These are phyloP conservation scores for Basipetospora chlamydospora DNA, from an alignment of 2,329 filamentous ascomycete genomes.

Conservation along the genomic window DNA sequence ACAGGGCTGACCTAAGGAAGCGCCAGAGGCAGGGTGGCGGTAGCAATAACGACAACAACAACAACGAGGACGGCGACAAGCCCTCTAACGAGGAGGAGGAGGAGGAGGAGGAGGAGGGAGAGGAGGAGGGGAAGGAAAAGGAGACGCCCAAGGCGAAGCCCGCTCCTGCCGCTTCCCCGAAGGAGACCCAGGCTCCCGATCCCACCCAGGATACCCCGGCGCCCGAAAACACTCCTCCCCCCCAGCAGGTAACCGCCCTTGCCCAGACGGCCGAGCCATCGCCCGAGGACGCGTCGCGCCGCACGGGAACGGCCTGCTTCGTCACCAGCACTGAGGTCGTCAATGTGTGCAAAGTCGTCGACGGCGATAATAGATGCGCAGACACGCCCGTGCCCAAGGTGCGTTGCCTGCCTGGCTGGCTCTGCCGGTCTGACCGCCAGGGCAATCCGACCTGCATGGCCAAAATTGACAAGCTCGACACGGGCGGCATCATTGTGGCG, in stretches of 20 bases:
- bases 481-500: constrained; percentile 31
- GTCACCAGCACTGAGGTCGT: constrained; percentile 17
- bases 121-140: background rate
- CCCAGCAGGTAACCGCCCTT: constrained; percentile 7
- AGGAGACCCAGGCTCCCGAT: constrained; percentile 2
- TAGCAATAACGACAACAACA: background rate
- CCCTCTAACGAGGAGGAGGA: background rate
- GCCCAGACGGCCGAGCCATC: constrained; percentile 3
- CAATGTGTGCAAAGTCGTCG: constrained; percentile 17
- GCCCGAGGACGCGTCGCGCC: constrained; percentile 7
- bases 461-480: constrained; percentile 22
- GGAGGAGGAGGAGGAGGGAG: background rate
- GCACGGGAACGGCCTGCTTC: constrained; percentile 19
- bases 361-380: constrained; percentile 24
- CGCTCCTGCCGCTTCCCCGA: background rate
- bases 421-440: constrained; percentile 27
- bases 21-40: constrained; percentile 6
- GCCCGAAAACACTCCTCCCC: background rate
- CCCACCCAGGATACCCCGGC: background rate
- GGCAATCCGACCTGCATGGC: constrained; percentile 29
- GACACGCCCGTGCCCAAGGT: constrained; percentile 18
- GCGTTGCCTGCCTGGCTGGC: constrained; percentile 26
- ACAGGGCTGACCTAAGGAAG: constrained; percentile 8
- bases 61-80: background rate
- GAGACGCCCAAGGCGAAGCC: background rate